Evolutionary conservation across 2,329 filamentous ascomycete species (phyloP), one percentile per base, ranked within the genome.

Genomic region (Colletotrichum truncatum): DNA sequence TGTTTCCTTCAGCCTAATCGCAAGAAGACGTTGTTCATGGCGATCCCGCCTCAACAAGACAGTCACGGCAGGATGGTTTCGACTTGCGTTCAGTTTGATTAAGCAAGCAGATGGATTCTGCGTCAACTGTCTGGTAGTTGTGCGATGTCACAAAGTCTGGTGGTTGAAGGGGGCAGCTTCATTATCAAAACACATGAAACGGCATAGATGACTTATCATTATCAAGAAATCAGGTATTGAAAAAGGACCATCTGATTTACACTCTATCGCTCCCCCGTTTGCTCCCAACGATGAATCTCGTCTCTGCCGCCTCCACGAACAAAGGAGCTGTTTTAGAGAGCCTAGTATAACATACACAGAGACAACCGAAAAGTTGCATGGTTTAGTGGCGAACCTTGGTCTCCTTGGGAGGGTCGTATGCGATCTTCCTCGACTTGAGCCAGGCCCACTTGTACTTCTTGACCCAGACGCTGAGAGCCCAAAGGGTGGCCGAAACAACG

Each of bases 401-500:
- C 68, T 80, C 81, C 76, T 85, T 84, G 59, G 93, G 93, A 69
- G 93, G 93, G 78, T 90, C 92, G 84, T 97, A 97, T 73, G 89
- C 86, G 73, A 98, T 84, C 91, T 98, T 97, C 77, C 96, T 91
- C 74, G 94, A 92, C 91, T 99, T 99, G 81, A 99, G 84, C 75
- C 92, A 90, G 67, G 94, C 87, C 96, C 96, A 99, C 90, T 98
- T 99, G 91, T 99, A 99, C 85, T 94, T 91, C 92, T 99, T 99
- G 71, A 98, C 91, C 94, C 94, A 99, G 74, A 99, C 89, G 80
- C 92, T 97, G 75, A 98, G 76, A 62, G 93, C 93, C 77, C 93
- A 92, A 69, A 99, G 85, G 68, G 91, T 88, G 67, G 91, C 87
- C 59, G 90, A 89, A 71, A 97, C 88, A 71, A 92, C 89, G 73